Percentiles rank a stretch among this genome's conserved stretches.
Conservation (phyloP, 1,284 basidiomycete species). For the Boletus hoseneyae region DNA sequence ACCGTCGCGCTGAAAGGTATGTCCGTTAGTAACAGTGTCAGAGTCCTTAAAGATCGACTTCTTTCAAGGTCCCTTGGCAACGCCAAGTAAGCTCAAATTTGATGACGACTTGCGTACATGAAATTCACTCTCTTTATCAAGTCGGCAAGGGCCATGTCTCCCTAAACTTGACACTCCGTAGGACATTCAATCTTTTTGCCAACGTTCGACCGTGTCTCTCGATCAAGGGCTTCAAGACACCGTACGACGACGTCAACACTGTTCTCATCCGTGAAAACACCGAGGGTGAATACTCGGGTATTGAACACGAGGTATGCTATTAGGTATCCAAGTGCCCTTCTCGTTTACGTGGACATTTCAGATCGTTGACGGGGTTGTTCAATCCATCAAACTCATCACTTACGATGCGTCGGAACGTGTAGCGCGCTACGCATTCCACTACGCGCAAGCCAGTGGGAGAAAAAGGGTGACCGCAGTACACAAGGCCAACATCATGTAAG, state of each 20-base stretch:
- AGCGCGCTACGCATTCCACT: conserved; percentile 98
- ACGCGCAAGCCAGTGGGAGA: conserved; percentile 85
- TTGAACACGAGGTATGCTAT: conserved; percentile 85
- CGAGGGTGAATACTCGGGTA: conserved; percentile 99
- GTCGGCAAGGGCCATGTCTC: conserved; percentile 99
- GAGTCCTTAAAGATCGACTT: conserved; percentile 9
- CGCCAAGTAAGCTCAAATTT: conserved; percentile 64
- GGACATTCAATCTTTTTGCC: conserved; percentile 98
- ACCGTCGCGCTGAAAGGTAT: conserved; percentile 96
- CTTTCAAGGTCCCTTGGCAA: conserved; percentile 79
- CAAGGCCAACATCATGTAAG: conserved; percentile 99
- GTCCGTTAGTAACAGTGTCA: conserved; percentile 20
- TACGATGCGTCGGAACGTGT: conserved; percentile 99
- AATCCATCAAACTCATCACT: conserved; percentile 99
- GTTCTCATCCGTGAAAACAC: conserved; percentile 99
- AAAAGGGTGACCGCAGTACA: conserved; percentile 98
- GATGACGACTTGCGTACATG: conserved; percentile 3
- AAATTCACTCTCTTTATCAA: conserved; percentile 31
- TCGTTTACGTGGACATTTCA: conserved; percentile 30
- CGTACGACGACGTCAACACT: conserved; percentile 97
- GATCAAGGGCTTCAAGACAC: conserved; percentile 96
- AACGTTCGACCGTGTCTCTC: conserved; percentile 98
- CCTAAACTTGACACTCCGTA: conserved; percentile 92
- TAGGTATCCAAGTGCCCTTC: background rate
- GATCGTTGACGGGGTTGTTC: conserved; percentile 97